Conservation (phyloP, 306 rosid species). For the Styphnolobium japonicum region DNA sequence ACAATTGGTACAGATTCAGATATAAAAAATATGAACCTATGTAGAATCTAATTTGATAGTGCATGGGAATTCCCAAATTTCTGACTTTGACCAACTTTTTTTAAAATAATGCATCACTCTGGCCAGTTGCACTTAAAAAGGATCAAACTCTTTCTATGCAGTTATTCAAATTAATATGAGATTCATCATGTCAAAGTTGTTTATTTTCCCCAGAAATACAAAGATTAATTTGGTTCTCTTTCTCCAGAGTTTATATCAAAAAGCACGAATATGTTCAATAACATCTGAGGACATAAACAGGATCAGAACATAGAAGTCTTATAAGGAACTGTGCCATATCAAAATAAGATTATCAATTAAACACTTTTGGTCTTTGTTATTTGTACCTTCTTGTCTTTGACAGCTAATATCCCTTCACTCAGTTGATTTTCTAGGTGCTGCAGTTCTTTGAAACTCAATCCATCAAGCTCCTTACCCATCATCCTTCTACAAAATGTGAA, state of each 20-base stretch:
- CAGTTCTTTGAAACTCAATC: constrained; percentile 54
- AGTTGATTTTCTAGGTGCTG: constrained; percentile 59
- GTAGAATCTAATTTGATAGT: neutral
- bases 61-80: neutral
- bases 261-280: neutral
- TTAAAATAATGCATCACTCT: neutral
- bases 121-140: neutral
- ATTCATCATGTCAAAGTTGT: neutral
- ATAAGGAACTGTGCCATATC: neutral
- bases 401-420: constrained; percentile 47
- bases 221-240: neutral
- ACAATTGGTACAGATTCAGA: neutral
- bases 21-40: neutral
- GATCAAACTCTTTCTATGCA: neutral
- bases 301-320: neutral
- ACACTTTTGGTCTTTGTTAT: neutral
- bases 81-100: neutral
- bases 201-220: neutral
- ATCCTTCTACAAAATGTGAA: constrained; percentile 43
- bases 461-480: constrained; percentile 69
- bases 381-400: constrained; percentile 63
- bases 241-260: neutral
- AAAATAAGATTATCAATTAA: constrained; percentile 1
- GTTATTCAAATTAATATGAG: neutral
- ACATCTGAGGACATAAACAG: neutral